Evolutionary conservation across 164 flowering plant genomes (phyloP), one percentile per base, ranked within the genome.

Genomic region (Tetracentron sinense): DNA sequence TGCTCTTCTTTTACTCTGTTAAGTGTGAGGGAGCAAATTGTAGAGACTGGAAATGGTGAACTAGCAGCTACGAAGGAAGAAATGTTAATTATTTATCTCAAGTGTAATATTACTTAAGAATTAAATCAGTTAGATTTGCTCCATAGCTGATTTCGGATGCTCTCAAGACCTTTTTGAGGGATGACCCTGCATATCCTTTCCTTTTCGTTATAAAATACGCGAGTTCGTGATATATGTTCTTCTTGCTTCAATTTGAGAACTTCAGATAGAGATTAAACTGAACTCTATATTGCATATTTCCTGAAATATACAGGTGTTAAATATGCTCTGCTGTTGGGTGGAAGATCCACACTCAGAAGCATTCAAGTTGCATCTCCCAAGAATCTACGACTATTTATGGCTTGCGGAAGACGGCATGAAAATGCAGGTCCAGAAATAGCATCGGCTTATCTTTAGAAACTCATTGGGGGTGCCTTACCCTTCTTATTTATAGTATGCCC

Each of bases 391-490:
- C 78, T 92, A 79, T 53, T 55, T 92, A 33, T 92, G 98, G 98
- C 21, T 89, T 67, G 96, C 92, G 63, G 96, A 89, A 74, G 96
- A 89, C 75, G 96, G 92, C 61, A 87, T 89, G 90, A 86, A 87
- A 72, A 82, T 89, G 90, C 87, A 85, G 89, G 94, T 83, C 14
- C 17, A 17, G 31, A n/a, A 16, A 31, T 7, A 2, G 11, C 25
- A 22, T 55, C n/a, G 22, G 58, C 7, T 12, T n/a, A n/a, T n/a
- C n/a, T 19, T 55, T 16, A 11, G 11, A n/a, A n/a, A n/a, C n/a
- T n/a, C n/a, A n/a, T 38, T 38, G 14, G 44, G 44, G 44, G 14
- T 3, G 44, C 11, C 44, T 38, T 8, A 38, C 14, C 44, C 44
- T 38, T 38, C 5, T 16, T 38, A 8, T n/a, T 38, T 1, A 8